Conservation (phyloP, 2,329 filamentous ascomycete species). For the Venturia nashicola region DNA sequence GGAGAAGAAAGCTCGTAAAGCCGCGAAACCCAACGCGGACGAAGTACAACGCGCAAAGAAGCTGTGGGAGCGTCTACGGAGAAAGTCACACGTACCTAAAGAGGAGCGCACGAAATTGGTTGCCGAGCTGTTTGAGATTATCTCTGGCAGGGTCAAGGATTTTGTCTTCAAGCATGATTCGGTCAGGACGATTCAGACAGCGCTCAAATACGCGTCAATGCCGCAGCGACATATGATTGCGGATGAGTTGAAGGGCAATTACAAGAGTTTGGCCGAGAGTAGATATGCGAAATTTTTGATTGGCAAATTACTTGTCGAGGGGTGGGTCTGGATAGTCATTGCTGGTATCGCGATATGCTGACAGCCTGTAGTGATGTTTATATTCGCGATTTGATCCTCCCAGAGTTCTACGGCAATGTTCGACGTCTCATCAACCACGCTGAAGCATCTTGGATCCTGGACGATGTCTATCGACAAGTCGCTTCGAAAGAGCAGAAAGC, state of each 20-base stretch:
- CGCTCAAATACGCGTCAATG: conserved; percentile 84
- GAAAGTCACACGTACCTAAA: conserved; percentile 84
- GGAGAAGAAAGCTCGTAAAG: conserved; percentile 76
- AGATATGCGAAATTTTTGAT: conserved; percentile 96
- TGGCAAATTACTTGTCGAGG: conserved; percentile 88
- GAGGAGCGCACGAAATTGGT: conserved; percentile 82
- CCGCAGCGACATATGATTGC: conserved; percentile 81
- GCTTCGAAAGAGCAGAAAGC: conserved; percentile 80
- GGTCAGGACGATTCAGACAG: conserved; percentile 91
- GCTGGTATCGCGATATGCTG: not conserved
- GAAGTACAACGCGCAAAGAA: conserved; percentile 84
- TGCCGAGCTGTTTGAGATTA: conserved; percentile 79
- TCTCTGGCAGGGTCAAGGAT: conserved; percentile 82
- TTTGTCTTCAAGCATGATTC: conserved; percentile 98
- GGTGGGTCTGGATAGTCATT: conserved; percentile 18
- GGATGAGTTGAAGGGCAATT: conserved; percentile 71
- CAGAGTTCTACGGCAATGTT: conserved; percentile 90
- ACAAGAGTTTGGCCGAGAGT: conserved; percentile 77
- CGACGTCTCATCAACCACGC: conserved; percentile 90
- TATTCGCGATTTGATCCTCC: conserved; percentile 77
- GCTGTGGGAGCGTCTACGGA: conserved; percentile 85
- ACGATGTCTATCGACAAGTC: conserved; percentile 86
- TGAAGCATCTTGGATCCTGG: conserved; percentile 93
- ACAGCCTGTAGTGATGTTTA: conserved; percentile 50
- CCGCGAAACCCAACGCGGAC: conserved; percentile 85